Conservation (phyloP, 2,329 filamentous ascomycete species). For the Trichoderma breve region DNA sequence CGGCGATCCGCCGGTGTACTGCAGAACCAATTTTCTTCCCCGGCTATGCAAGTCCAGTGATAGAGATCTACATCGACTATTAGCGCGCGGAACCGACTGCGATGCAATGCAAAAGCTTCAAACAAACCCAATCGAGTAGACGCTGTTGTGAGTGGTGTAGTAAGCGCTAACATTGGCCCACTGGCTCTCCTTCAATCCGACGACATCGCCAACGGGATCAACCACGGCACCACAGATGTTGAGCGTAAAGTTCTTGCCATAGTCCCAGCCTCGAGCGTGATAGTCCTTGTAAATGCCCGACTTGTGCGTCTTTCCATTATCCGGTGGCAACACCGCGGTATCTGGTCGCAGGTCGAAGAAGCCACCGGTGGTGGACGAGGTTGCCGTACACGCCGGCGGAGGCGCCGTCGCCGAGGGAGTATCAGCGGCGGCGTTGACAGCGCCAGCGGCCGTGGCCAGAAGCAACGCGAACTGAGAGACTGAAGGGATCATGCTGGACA, state of each 20-base stretch:
- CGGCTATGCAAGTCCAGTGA: slow-evolving; percentile 55
- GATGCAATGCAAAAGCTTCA: neutral
- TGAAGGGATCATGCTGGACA: neutral
- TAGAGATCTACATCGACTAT: slow-evolving; percentile 38
- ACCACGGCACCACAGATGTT: slow-evolving; percentile 80
- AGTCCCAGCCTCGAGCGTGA: slow-evolving; percentile 70
- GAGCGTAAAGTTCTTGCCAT: slow-evolving; percentile 76
- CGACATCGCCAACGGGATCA: slow-evolving; percentile 59
- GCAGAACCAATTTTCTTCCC: slow-evolving; percentile 72
- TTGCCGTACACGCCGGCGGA: slow-evolving; percentile 54
- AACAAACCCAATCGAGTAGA: slow-evolving; percentile 74
- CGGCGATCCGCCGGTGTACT: slow-evolving; percentile 74
- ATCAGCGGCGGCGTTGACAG: slow-evolving; percentile 37
- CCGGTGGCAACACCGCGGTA: slow-evolving; percentile 42
- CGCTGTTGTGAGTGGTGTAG: slow-evolving; percentile 63
- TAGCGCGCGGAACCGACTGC: neutral
- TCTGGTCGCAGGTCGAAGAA: slow-evolving; percentile 60
- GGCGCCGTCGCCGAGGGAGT: slow-evolving; percentile 43
- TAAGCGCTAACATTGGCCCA: slow-evolving; percentile 79
- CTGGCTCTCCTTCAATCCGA: slow-evolving; percentile 58
- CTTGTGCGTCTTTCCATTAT: slow-evolving; percentile 46
- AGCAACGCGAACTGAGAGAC: slow-evolving; percentile 32
- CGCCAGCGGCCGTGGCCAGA: slow-evolving; percentile 35
- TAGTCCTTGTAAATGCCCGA: slow-evolving; percentile 49
- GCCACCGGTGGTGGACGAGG: slow-evolving; percentile 53